These are phyloP conservation scores for Talaromyces amestolkiae DNA, from an alignment of 2,329 filamentous ascomycete genomes.

Conservation along the genomic window DNA sequence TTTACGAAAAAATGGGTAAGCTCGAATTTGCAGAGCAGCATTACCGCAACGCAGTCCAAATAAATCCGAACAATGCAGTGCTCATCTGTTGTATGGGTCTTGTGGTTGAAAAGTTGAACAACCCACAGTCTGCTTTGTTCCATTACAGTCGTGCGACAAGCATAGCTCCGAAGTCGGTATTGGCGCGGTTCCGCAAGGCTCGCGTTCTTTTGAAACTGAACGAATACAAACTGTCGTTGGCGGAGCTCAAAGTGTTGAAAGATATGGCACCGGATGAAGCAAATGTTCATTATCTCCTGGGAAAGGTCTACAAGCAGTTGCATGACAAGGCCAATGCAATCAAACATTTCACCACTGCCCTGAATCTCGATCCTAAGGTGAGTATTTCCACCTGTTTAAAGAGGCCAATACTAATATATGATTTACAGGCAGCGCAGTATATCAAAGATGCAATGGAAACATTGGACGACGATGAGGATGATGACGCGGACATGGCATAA, in stretches of 20 bases:
- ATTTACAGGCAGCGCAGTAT: constrained; percentile 72
- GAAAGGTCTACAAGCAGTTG: constrained; percentile 60
- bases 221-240: constrained; percentile 67
- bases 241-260: constrained; percentile 82
- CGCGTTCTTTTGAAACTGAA: constrained; percentile 76
- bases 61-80: constrained; percentile 92
- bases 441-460: constrained; percentile 97
- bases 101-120: constrained; percentile 83
- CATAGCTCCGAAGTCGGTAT: constrained; percentile 73
- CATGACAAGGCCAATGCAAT: constrained; percentile 70
- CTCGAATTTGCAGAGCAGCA: constrained; percentile 89
- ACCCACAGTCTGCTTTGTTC: constrained; percentile 71
- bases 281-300: constrained; percentile 92
- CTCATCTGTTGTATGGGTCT: constrained; percentile 89
- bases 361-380: constrained; percentile 97
- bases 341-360: constrained; percentile 86
- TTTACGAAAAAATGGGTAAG: constrained; percentile 87
- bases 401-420: constrained; percentile 4
- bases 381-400: constrained; percentile 28
- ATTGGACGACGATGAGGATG: constrained; percentile 69
- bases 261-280: constrained; percentile 91
- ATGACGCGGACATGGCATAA: constrained; percentile 53
- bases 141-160: constrained; percentile 82
- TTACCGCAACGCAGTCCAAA: constrained; percentile 80
- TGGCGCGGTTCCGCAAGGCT: constrained; percentile 91